Percentiles rank a stretch among this genome's conserved stretches.
These are phyloP conservation scores for Sclerotinia trifoliorum DNA, from an alignment of 2,329 filamentous ascomycete species.

Conservation along the genomic window DNA sequence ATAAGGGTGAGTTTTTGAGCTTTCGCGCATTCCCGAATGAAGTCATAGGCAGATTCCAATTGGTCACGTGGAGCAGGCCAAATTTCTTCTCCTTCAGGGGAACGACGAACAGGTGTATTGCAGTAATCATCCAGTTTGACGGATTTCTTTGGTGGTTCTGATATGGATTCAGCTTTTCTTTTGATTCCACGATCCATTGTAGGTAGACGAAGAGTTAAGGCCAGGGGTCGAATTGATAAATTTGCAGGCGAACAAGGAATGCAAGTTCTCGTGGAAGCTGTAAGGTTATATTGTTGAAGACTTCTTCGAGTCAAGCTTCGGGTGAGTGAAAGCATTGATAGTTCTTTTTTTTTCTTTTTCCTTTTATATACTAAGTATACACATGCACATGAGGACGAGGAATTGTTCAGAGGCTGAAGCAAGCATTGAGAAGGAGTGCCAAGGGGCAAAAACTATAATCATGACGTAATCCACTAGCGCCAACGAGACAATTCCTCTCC, in stretches of 20 bases:
- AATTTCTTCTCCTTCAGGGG: constrained; percentile 40
- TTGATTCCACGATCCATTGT: constrained; percentile 27
- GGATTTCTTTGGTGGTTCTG: constrained; percentile 24
- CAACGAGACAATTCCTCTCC: not conserved
- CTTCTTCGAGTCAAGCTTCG: not conserved
- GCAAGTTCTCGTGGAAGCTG: not conserved
- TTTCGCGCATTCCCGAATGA: constrained; percentile 57
- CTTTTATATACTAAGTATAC: not conserved
- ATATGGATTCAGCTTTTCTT: constrained; percentile 24
- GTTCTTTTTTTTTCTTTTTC: no score
- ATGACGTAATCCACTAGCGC: constrained; percentile 3
- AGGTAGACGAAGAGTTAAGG: not conserved
- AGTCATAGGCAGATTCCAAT: constrained; percentile 53
- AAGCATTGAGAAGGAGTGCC: no score
- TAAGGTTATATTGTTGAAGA: not conserved
- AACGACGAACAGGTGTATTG: constrained; percentile 23
- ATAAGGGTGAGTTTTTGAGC: constrained; percentile 55
- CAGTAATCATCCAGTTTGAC: constrained; percentile 35
- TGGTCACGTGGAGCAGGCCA: constrained; percentile 62
- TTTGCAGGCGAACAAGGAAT: not conserved
- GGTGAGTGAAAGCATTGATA: not conserved
- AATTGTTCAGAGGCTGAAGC: not conserved
- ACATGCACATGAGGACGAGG: not conserved
- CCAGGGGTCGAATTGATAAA: not conserved
- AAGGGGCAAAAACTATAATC: not conserved